These are phyloP conservation scores for Penicillium desertorum DNA, from an alignment of 495 filamentous ascomycete genomes.

Conservation along the genomic window DNA sequence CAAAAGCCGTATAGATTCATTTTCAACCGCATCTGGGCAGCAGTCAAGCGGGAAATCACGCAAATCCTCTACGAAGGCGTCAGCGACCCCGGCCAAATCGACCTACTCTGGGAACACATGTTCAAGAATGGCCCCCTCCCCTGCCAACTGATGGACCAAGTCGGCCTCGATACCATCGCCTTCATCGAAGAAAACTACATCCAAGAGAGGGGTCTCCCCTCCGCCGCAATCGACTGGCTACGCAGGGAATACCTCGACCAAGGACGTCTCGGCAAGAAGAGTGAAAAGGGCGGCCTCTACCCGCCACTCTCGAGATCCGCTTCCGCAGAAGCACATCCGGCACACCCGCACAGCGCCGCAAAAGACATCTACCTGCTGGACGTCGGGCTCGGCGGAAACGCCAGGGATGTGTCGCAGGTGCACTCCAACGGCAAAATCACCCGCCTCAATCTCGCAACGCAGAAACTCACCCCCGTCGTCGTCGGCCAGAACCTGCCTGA, in stretches of 20 bases:
- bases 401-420: constrained; percentile 18
- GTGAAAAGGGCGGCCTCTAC: constrained; percentile 38
- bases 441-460: constrained; percentile 21
- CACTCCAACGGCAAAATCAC: constrained; percentile 27
- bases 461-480: constrained; percentile 28
- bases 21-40: constrained; percentile 59
- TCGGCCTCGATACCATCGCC: constrained; percentile 36
- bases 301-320: constrained; percentile 13
- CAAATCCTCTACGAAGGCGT: constrained; percentile 53
- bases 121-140: constrained; percentile 29
- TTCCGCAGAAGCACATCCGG: constrained; percentile 10
- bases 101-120: constrained; percentile 39
- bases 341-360: constrained; percentile 15
- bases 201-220: constrained; percentile 29
- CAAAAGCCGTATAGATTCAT: constrained; percentile 38
- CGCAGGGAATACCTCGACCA: constrained; percentile 33
- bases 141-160: constrained; percentile 35
- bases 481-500: constrained; percentile 44
- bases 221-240: constrained; percentile 32
- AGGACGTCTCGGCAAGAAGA: constrained; percentile 34
- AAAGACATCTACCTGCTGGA: constrained; percentile 32
- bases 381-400: constrained; percentile 31
- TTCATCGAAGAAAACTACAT: constrained; percentile 47
- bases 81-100: constrained; percentile 47
- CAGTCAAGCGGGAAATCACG: constrained; percentile 54